Percentiles rank a stretch among this genome's conserved stretches.
These are phyloP conservation scores for Hemileccinum rubropunctum DNA, from an alignment of 768 basidiomycete genomes.

Conservation along the genomic window DNA sequence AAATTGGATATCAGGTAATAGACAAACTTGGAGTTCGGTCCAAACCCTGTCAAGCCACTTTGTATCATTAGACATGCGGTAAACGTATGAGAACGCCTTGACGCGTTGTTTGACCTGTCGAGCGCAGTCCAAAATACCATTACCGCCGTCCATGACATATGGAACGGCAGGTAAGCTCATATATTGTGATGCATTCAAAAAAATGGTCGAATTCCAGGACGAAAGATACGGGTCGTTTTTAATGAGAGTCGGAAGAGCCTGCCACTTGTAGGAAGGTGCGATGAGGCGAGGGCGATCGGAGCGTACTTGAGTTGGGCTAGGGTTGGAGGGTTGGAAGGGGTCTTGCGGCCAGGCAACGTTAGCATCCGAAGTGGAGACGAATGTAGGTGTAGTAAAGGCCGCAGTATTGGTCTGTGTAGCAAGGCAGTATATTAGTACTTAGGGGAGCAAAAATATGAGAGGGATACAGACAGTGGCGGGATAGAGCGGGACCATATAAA, in stretches of 20 bases:
- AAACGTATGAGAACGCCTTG: constrained; percentile 91
- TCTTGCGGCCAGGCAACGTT: constrained; percentile 77
- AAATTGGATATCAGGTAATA: not conserved
- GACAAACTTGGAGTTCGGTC: constrained; percentile 76
- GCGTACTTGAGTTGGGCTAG: constrained; percentile 59
- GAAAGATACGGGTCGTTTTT: constrained; percentile 79
- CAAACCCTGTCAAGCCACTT: constrained; percentile 87
- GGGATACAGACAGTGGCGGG: constrained; percentile 74
- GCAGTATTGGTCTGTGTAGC: constrained; percentile 66
- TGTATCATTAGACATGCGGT: constrained; percentile 88
- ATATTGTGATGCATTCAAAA: constrained; percentile 82
- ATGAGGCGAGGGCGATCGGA: constrained; percentile 86
- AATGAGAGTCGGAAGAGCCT: constrained; percentile 74
- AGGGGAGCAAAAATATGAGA: not conserved
- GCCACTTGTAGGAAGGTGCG: constrained; percentile 92
- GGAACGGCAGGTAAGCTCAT: constrained; percentile 56
- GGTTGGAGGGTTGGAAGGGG: constrained; percentile 63
- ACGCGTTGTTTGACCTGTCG: constrained; percentile 87
- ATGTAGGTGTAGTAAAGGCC: constrained; percentile 68
- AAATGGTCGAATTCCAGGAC: constrained; percentile 89
- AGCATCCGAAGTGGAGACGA: constrained; percentile 52
- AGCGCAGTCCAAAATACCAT: constrained; percentile 89
- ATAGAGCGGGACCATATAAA: constrained; percentile 81
- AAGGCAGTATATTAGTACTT: not conserved
- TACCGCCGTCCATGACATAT: constrained; percentile 77